A percentile compares a stretch with the other conserved stretches of the same genome.
These are phyloP conservation scores for Westerdykella sp. DNA, from an alignment of 2,329 filamentous ascomycete species.

Conservation along the genomic window DNA sequence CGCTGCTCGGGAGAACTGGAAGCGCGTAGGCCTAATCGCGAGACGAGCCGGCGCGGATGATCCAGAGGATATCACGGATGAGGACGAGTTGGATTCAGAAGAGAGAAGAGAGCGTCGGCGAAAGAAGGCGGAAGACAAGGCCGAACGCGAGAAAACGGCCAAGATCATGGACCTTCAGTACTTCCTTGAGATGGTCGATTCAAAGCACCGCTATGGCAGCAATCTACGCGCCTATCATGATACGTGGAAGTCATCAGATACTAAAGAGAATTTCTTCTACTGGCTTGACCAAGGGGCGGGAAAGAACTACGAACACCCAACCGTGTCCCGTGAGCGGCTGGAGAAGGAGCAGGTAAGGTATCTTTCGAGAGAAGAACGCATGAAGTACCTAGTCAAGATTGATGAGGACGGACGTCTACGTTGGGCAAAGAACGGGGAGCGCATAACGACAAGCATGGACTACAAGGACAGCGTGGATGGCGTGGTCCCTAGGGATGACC, in stretches of 20 bases:
- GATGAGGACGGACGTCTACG: conserved; percentile 69
- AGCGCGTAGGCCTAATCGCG: conserved; percentile 64
- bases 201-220: conserved; percentile 80
- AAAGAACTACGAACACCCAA: conserved; percentile 59
- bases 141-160: conserved; percentile 57
- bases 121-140: conserved; percentile 46
- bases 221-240: conserved; percentile 77
- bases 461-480: conserved; percentile 75
- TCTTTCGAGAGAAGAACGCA: conserved; percentile 71
- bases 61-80: conserved; percentile 43
- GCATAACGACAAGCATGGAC: conserved; percentile 67
- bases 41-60: conserved; percentile 66
- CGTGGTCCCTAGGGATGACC: conserved; percentile 41
- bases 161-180: conserved; percentile 82
- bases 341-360: conserved; percentile 79
- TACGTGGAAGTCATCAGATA: conserved; percentile 72
- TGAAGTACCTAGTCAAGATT: conserved; percentile 73
- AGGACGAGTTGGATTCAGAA: conserved; percentile 32
- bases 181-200: conserved; percentile 78
- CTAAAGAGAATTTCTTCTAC: conserved; percentile 85
- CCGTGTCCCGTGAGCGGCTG: conserved; percentile 66
- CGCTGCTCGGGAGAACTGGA: conserved; percentile 65
- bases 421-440: conserved; percentile 76
- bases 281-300: conserved; percentile 85
- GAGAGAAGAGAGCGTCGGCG: conserved; percentile 28